Conservation (phyloP, 306 rosid species). For the Corylus heterophylla region DNA sequence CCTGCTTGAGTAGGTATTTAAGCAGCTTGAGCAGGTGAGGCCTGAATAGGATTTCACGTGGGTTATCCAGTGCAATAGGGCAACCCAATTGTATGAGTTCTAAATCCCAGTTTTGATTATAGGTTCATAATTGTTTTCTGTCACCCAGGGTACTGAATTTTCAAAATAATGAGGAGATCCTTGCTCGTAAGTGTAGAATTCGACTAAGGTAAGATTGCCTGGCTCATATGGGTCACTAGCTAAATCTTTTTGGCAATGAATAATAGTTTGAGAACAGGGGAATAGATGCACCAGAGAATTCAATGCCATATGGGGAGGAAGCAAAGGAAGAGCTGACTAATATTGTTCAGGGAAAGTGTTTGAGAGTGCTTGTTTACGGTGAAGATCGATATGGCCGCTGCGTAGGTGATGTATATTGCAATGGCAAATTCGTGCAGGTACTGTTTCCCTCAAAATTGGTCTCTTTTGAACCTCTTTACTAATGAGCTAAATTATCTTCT, state of each 20-base stretch:
- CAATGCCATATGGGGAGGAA: slow-evolving; percentile 84
- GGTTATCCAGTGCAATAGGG: too few relatives aligned
- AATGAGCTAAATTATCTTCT: slow-evolving; percentile 5
- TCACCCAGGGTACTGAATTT: slow-evolving; percentile 50
- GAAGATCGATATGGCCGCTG: slow-evolving; percentile 83
- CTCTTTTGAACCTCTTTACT: background rate
- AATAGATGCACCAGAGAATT: slow-evolving; percentile 84
- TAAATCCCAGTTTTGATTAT: too few relatives aligned
- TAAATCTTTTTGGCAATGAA: background rate
- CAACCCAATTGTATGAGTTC: too few relatives aligned
- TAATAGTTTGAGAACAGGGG: slow-evolving; percentile 53
- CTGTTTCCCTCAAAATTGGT: slow-evolving; percentile 2
- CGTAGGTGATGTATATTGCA: slow-evolving; percentile 76
- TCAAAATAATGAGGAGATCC: slow-evolving; percentile 56
- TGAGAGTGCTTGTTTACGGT: slow-evolving; percentile 72
- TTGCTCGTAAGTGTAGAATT: slow-evolving; percentile 76
- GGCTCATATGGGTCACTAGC: background rate
- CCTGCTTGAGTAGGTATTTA: too few relatives aligned
- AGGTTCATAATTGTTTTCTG: background rate
- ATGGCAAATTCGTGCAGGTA: slow-evolving; percentile 80
- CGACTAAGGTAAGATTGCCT: slow-evolving; percentile 70
- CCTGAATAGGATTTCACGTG: too few relatives aligned
- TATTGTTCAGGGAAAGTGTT: slow-evolving; percentile 65
- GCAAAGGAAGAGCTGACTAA: slow-evolving; percentile 65
- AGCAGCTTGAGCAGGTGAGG: too few relatives aligned